Conservation (phyloP, 441 rosid genomes). For the Bocquillonia castaneifolia region DNA sequence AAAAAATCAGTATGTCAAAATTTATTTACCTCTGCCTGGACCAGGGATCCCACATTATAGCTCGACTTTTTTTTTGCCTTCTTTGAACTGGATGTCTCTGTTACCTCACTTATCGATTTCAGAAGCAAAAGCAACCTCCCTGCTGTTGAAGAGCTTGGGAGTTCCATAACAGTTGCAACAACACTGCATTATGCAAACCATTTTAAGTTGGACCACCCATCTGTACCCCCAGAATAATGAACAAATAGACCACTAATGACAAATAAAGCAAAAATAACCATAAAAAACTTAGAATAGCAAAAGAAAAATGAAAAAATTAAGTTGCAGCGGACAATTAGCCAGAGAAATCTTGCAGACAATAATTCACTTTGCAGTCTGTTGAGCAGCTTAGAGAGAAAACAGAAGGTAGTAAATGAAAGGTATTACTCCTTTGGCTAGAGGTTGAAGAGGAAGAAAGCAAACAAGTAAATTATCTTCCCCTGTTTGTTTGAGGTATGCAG, state of each 20-base stretch:
- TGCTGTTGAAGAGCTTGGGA: constrained; percentile 54
- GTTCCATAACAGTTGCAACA: constrained; percentile 62
- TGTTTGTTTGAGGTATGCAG: background rate
- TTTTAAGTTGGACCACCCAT: constrained; percentile 8
- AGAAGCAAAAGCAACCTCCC: constrained; percentile 92
- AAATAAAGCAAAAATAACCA: background rate
- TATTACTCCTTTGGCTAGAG: background rate
- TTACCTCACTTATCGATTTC: constrained; percentile 49
- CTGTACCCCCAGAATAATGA: constrained; percentile 11
- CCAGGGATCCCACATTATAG: constrained; percentile 69
- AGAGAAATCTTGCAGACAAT: constrained; percentile 3
- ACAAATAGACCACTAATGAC: constrained; percentile 9
- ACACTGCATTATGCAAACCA: constrained; percentile 48
- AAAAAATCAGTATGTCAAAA: constrained; percentile 13
- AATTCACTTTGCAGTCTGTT: background rate
- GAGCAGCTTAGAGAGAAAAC: background rate
- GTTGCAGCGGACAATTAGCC: background rate
- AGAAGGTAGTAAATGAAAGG: background rate
- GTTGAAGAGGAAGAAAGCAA: background rate
- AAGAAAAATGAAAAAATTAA: background rate
- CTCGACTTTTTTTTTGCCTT: constrained; percentile 75
- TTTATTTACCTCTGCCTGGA: constrained; percentile 74
- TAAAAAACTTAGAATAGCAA: background rate
- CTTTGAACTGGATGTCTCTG: constrained; percentile 71
- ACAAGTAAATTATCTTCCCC: background rate